Percentiles rank a stretch among this genome's conserved stretches.
phyloP scores from a whole-genome alignment of 192 early-diverging fungal species.

The Nowakowskiella sp. region DNA sequence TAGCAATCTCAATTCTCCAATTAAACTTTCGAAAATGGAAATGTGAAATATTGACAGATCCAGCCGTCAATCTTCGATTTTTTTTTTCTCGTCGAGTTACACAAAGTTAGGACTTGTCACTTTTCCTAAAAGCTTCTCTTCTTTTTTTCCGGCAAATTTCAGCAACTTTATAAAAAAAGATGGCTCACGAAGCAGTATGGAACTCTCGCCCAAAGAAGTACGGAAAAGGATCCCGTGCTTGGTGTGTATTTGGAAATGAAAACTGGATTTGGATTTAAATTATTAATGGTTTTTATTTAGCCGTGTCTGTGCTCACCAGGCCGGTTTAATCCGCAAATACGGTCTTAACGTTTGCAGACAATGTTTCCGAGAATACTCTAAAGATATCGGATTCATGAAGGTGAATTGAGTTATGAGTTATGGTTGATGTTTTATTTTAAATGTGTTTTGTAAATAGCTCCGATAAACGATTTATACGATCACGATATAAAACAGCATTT shows the following conservation, averaged over 20 bases:
- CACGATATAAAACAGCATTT: too few relatives aligned
- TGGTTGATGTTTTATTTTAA: too few relatives aligned
- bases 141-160: slow-evolving; percentile 33
- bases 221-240: slow-evolving; percentile 98
- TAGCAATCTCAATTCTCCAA: too few relatives aligned
- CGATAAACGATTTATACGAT: too few relatives aligned
- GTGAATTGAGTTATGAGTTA: slow-evolving; percentile 46
- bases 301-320: slow-evolving; percentile 97
- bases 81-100: too few relatives aligned
- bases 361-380: slow-evolving; percentile 99
- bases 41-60: too few relatives aligned
- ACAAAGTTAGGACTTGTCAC: too few relatives aligned
- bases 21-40: too few relatives aligned
- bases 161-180: too few relatives aligned
- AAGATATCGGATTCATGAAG: slow-evolving; percentile 98
- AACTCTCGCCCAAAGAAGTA: slow-evolving; percentile 93
- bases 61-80: too few relatives aligned
- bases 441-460: too few relatives aligned
- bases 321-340: slow-evolving; percentile 99
- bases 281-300: slow-evolving; percentile 26
- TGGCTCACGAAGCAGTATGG: slow-evolving; percentile 97
- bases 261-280: neutral
- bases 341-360: slow-evolving; percentile 98
- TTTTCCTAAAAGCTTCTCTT: slow-evolving; percentile 20
- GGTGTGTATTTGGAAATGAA: slow-evolving; percentile 41